phyloP scores from a whole-genome alignment of 169 alveolate genomes.

The Pseudocohnilembus persalinus region DNA sequence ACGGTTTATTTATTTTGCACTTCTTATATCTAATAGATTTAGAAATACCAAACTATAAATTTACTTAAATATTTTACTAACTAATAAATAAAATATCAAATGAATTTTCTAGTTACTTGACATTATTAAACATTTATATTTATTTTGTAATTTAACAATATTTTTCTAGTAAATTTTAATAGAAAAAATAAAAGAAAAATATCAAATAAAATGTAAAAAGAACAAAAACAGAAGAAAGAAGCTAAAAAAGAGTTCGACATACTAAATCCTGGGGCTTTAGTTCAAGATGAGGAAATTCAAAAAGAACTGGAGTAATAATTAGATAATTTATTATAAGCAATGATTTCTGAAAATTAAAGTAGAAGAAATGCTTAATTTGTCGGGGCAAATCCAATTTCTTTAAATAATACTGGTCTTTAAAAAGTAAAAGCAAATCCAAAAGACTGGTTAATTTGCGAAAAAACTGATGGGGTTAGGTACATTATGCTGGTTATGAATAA shows the following conservation, averaged over 20 bases:
- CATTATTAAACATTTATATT: too few relatives aligned
- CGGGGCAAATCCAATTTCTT: constrained; percentile 40
- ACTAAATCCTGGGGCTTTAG: neutral
- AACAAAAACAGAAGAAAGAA: neutral
- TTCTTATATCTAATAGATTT: too few relatives aligned
- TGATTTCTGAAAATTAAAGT: neutral
- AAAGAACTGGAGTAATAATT: neutral
- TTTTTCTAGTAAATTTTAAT: too few relatives aligned
- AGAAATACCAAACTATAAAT: too few relatives aligned
- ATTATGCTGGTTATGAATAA: constrained; percentile 17
- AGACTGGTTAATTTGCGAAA: constrained; percentile 29
- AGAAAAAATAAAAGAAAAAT: neutral
- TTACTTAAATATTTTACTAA: too few relatives aligned
- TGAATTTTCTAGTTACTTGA: too few relatives aligned
- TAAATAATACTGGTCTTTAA: constrained; percentile 3
- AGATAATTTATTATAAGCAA: neutral
- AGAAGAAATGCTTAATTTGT: constrained; percentile 31
- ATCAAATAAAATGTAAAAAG: too few relatives aligned
- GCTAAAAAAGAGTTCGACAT: neutral
- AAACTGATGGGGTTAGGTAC: constrained; percentile 56
- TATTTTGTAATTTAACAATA: too few relatives aligned
- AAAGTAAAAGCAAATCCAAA: constrained; percentile 1
- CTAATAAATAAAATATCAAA: too few relatives aligned
- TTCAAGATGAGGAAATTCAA: neutral
- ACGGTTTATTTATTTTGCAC: too few relatives aligned